phyloP scores from a whole-genome alignment of 2,329 filamentous ascomycete species.

The Sclerotinia sclerotiorum region DNA sequence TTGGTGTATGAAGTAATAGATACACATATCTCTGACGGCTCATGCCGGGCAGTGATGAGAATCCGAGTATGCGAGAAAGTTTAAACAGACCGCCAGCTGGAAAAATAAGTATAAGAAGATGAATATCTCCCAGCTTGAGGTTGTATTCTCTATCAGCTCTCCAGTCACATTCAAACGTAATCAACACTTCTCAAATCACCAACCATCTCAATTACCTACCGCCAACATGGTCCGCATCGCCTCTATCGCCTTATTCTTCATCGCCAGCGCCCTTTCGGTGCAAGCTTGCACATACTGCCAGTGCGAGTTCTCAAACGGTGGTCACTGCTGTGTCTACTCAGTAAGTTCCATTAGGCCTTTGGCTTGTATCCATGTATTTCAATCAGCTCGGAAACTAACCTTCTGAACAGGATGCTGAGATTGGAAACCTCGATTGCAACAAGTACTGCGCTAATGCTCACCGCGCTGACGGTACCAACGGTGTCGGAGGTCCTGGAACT shows the following conservation, averaged over 20 bases:
- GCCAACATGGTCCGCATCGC: slow-evolving; percentile 8
- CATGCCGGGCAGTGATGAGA: neutral
- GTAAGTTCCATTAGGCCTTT: neutral
- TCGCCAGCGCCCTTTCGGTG: slow-evolving; percentile 8
- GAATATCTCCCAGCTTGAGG: neutral
- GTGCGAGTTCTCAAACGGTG: slow-evolving; percentile 3
- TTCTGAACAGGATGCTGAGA: neutral
- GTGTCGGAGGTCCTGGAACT: neutral
- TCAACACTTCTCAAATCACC: neutral
- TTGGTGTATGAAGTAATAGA: neutral
- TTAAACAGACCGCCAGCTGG: neutral
- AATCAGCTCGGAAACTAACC: neutral
- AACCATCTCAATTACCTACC: neutral
- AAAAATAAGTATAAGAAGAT: neutral
- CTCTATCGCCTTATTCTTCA: neutral
- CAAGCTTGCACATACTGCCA: slow-evolving; percentile 9
- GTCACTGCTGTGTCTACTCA: slow-evolving; percentile 5
- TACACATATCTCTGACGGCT: neutral
- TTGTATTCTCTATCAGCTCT: neutral
- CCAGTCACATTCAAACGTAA: neutral
- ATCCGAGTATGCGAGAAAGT: neutral
- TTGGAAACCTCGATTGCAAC: neutral
- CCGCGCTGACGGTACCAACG: neutral
- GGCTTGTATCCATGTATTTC: neutral
- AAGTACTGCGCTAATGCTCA: neutral